These are phyloP conservation scores for Colletotrichum brevisporum DNA, from an alignment of 2,329 filamentous ascomycete species.

Conservation along the genomic window DNA sequence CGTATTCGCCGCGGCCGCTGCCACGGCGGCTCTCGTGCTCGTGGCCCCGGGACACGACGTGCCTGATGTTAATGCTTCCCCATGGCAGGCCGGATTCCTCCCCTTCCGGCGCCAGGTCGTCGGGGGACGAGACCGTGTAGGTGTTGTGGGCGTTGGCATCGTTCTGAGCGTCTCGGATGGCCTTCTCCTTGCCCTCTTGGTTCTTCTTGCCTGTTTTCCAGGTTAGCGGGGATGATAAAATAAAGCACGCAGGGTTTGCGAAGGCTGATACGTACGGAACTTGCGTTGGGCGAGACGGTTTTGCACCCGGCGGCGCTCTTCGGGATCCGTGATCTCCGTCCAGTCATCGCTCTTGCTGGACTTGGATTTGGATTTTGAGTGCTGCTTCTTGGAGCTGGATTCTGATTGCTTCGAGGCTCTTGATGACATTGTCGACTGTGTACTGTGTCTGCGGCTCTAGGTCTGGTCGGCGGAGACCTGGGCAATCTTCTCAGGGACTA, in stretches of 20 bases:
- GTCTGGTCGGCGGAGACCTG: neutral
- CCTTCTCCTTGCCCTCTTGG: conserved; percentile 76
- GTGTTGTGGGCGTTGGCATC: conserved; percentile 73
- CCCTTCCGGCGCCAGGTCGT: conserved; percentile 67
- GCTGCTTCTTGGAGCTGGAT: conserved; percentile 47
- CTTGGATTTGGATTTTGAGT: conserved; percentile 56
- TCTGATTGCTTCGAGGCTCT: conserved; percentile 45
- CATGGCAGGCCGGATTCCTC: conserved; percentile 78
- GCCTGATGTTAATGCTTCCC: conserved; percentile 76
- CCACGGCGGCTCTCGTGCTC: conserved; percentile 62
- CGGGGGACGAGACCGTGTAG: conserved; percentile 73
- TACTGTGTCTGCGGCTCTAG: neutral
- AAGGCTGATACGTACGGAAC: conserved; percentile 71
- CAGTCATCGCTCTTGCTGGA: conserved; percentile 72
- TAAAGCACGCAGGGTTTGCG: neutral
- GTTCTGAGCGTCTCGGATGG: conserved; percentile 75
- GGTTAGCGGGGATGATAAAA: neutral
- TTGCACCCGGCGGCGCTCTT: conserved; percentile 80
- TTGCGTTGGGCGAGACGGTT: conserved; percentile 83
- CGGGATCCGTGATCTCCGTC: conserved; percentile 77
- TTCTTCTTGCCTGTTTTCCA: conserved; percentile 74
- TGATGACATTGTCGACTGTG: conserved; percentile 48
- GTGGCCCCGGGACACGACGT: conserved; percentile 65
- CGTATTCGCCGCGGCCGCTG: conserved; percentile 55
- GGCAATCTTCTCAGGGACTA: too few relatives aligned